Evolutionary conservation across 2,329 filamentous ascomycete species (phyloP), one percentile per base, ranked within the genome.

Genomic region (Neospermospora avenae): DNA sequence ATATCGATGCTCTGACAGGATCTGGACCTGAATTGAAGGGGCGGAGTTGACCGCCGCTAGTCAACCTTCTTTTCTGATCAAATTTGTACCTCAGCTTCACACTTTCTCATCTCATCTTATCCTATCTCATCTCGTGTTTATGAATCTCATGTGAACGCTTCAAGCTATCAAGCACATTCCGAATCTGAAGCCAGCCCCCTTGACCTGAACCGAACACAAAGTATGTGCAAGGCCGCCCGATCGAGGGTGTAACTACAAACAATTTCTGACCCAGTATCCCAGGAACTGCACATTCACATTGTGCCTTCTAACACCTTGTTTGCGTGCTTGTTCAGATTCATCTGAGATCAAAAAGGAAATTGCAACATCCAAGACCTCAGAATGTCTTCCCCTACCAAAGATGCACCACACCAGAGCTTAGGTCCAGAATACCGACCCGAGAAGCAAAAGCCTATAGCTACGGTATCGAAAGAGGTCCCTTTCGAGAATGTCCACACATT

Each of bases 401-500:
- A 74, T 55, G 78, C 75, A 44, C 82, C 83, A 53, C 79, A 83
- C 45, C 81, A 91, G 74, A 85, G 83, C 65, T 85, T 96, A 62
- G 93, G 93, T 0, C 92, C 91, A 49, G 81, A 88, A 64, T 96
- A 96, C 76, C 84, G 86, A 59, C 80, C 87, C 25, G 83, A 87
- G 63, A 85, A 83, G 66, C 85, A 93, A 74, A 96, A 93, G 73
- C 92, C 91, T 42, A 89, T 83, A 60, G 92, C 92, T 13, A 98
- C 93, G 2, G 89, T 98, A 44, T 99, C 95, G 13, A 93, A 87
- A 59, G 83, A 85, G 62, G 86, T 97, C 41, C 78, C 85, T 46
- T 88, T 91, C 71, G 87, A 92, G 64, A 97, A 96, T 79, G 91
- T 99, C 66, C 88, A 92, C 73, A 89, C 96, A 66, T 81, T 99